Conservation (phyloP, 1,284 basidiomycete genomes). For the Leccinum glutinopallens region DNA sequence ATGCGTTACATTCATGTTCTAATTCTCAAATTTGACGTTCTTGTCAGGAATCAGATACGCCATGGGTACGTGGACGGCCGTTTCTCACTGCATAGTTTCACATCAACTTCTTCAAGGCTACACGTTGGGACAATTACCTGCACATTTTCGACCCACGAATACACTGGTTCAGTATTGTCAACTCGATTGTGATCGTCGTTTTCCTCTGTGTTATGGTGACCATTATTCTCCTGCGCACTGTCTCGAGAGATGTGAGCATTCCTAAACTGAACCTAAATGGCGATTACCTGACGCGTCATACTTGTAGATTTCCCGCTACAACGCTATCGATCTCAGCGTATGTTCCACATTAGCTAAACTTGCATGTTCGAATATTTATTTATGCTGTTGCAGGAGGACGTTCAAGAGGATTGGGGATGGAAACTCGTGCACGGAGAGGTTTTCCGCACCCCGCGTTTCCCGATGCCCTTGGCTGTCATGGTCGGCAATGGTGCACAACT, state of each 20-base stretch:
- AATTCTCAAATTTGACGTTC: conserved; percentile 12
- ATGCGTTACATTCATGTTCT: conserved; percentile 32
- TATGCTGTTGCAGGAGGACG: conserved; percentile 71
- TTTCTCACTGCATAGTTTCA: conserved; percentile 10
- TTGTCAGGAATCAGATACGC: conserved; percentile 77
- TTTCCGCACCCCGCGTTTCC: conserved; percentile 82
- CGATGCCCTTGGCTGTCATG: conserved; percentile 82
- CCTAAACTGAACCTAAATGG: conserved; percentile 23
- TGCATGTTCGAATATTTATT: conserved; percentile 3
- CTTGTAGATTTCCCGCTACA: conserved; percentile 90
- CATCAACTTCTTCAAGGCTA: conserved; percentile 57
- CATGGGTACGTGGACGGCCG: conserved; percentile 59
- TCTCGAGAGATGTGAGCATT: conserved; percentile 82
- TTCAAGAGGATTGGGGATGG: conserved; percentile 99
- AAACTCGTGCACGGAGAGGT: conserved; percentile 97
- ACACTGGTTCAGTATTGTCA: conserved; percentile 93
- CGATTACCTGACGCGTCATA: conserved; percentile 39
- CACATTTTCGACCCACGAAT: conserved; percentile 80
- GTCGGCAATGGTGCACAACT: conserved; percentile 93
- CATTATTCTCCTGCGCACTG: conserved; percentile 86
- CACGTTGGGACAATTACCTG: conserved; percentile 95
- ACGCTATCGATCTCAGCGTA: conserved; percentile 90
- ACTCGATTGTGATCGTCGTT: conserved; percentile 88
- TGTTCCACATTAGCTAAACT: conserved; percentile 27
- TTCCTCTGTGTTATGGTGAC: conserved; percentile 95